A percentile compares a stretch with the other conserved stretches of the same genome.
Conservation (phyloP, 1,139 yeast genomes). For the Zygosaccharomyces pseudobailii region DNA sequence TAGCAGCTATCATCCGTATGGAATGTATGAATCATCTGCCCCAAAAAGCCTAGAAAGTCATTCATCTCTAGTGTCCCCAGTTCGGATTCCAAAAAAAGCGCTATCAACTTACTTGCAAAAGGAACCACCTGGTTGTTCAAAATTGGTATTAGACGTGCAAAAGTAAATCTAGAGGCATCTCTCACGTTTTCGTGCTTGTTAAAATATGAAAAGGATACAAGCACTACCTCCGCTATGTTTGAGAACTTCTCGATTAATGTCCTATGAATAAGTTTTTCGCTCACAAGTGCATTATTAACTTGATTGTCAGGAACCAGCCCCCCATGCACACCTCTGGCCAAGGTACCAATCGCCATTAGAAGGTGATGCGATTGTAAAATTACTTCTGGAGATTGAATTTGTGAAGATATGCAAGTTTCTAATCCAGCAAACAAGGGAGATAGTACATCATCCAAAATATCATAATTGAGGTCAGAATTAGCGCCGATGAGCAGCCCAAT, state of each 20-base stretch:
- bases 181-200: conserved; percentile 65
- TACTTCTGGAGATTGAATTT: conserved; percentile 42
- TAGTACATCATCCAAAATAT: conserved; percentile 57
- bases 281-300: conserved; percentile 33
- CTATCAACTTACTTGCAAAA: conserved; percentile 65
- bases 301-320: conserved; percentile 36
- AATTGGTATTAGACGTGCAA: conserved; percentile 80
- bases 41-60: conserved; percentile 80
- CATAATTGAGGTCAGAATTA: conserved; percentile 40
- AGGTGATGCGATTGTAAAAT: conserved; percentile 80
- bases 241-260: conserved; percentile 49
- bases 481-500: conserved; percentile 56
- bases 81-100: conserved; percentile 62
- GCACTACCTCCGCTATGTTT: conserved; percentile 74
- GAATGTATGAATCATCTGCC: conserved; percentile 81
- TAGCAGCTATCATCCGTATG: conserved; percentile 63
- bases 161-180: conserved; percentile 81
- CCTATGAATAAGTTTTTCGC: conserved; percentile 27
- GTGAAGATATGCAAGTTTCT: conserved; percentile 57
- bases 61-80: conserved; percentile 61
- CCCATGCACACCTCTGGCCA: conserved; percentile 68
- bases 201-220: conserved; percentile 76
- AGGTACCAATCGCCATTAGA: conserved; percentile 83
- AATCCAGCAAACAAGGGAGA: conserved; percentile 75
- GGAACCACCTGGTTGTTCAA: conserved; percentile 53